Percentiles rank a stretch among this genome's conserved stretches.
These are phyloP conservation scores for Przewalskia tangutica DNA, from an alignment of 257 asterid species.

Conservation along the genomic window DNA sequence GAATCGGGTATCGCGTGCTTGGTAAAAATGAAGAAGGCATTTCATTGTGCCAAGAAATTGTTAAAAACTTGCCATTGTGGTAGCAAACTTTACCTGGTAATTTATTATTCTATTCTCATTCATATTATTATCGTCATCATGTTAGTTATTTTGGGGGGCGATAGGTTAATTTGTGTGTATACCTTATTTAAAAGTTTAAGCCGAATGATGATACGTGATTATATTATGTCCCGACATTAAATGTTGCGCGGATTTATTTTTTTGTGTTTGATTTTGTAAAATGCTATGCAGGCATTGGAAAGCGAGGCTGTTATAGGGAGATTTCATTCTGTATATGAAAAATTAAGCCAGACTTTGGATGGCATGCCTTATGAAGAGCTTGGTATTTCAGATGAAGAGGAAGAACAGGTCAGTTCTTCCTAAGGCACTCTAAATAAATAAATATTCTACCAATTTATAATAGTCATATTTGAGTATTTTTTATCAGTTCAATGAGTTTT, in stretches of 20 bases:
- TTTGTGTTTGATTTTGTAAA: neutral
- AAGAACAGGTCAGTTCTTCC: constrained; percentile 43
- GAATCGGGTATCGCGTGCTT: constrained; percentile 34
- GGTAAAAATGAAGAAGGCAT: constrained; percentile 46
- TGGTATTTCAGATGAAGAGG: constrained; percentile 63
- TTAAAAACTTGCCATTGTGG: constrained; percentile 59
- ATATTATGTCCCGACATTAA: no score
- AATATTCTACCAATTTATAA: no score
- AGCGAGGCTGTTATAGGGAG: constrained; percentile 58
- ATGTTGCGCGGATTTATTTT: neutral
- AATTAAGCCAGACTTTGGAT: constrained; percentile 48
- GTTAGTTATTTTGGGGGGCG: neutral
- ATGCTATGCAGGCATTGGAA: constrained; percentile 51
- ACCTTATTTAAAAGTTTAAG: neutral
- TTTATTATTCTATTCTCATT: neutral
- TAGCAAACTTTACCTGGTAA: constrained; percentile 80
- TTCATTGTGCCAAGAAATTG: constrained; percentile 58
- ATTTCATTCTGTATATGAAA: constrained; percentile 50
- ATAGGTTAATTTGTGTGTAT: neutral
- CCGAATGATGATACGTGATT: neutral
- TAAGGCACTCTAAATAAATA: no score
- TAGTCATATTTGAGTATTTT: no score
- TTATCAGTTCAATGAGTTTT: no score
- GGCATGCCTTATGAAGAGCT: constrained; percentile 79
- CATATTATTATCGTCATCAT: neutral